phyloP scores from a whole-genome alignment of 179 eudicot genomes.

The Amaranthus tricolor region DNA sequence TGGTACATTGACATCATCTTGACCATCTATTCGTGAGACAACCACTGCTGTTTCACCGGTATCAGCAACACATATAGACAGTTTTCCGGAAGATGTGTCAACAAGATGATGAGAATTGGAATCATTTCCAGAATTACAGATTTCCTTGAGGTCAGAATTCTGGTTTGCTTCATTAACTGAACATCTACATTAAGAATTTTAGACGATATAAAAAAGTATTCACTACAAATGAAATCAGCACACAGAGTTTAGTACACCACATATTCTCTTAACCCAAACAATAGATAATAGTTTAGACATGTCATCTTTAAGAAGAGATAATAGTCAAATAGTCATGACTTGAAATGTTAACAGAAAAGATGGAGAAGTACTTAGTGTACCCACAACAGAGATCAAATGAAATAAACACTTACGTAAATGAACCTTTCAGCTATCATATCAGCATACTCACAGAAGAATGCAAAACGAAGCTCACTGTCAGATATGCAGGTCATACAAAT shows the following conservation, averaged over 20 bases:
- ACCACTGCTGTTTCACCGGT: constrained; percentile 95
- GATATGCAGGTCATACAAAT: too few species aligned
- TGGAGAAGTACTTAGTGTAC: too few species aligned
- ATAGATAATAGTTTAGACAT: background rate
- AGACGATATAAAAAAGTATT: background rate
- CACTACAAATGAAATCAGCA: background rate
- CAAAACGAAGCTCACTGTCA: too few species aligned
- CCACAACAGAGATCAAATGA: too few species aligned
- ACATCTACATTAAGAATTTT: constrained; percentile 53
- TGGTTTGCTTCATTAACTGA: constrained; percentile 33
- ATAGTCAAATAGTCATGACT: too few species aligned
- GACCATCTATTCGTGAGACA: constrained; percentile 61
- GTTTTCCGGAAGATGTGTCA: constrained; percentile 41
- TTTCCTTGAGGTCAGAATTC: constrained; percentile 35
- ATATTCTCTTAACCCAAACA: background rate
- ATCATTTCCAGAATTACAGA: constrained; percentile 22
- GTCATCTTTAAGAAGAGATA: background rate
- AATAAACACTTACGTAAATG: too few species aligned
- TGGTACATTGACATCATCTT: constrained; percentile 34
- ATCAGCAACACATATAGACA: constrained; percentile 83
- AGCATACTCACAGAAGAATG: too few species aligned
- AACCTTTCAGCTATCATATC: too few species aligned
- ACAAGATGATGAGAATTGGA: constrained; percentile 30
- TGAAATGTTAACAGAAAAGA: too few species aligned
- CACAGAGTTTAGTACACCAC: background rate